Percentiles rank a stretch among this genome's conserved stretches.
phyloP scores from a whole-genome alignment of 768 basidiomycete species.

The Fomitopsis serialis region DNA sequence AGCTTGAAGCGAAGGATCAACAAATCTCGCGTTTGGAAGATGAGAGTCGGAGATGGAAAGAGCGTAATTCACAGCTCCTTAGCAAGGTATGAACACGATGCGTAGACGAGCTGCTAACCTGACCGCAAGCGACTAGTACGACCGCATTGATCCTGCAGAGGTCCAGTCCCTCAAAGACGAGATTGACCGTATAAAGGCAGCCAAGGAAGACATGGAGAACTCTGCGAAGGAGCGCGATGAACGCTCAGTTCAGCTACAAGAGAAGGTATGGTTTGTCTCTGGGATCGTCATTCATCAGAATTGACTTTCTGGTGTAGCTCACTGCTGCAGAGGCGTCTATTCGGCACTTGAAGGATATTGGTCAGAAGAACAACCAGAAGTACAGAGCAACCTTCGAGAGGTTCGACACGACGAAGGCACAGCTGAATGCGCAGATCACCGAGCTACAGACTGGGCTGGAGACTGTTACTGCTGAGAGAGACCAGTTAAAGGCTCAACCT shows the following conservation, averaged over 20 bases:
- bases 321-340: not conserved
- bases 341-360: conserved; percentile 9
- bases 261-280: conserved; percentile 13
- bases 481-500: conserved; percentile 32
- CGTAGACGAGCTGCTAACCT: not conserved
- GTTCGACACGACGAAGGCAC: conserved; percentile 9
- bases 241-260: conserved; percentile 5
- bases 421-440: conserved; percentile 14
- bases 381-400: conserved; percentile 14
- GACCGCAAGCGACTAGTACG: conserved; percentile 47
- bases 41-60: conserved; percentile 80
- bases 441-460: conserved; percentile 18
- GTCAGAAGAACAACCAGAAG: conserved; percentile 22
- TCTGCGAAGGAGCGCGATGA: conserved; percentile 5
- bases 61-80: conserved; percentile 73
- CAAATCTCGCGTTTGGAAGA: conserved; percentile 69
- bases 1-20: conserved; percentile 62
- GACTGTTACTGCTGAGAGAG: conserved; percentile 18
- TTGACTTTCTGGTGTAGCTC: not conserved
- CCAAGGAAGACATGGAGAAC: conserved; percentile 18
- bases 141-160: conserved; percentile 84
- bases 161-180: conserved; percentile 76
- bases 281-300: not conserved
- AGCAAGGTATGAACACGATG: conserved; percentile 51
- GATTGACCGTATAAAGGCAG: conserved; percentile 38